Base-by-base conservation (phyloP, 768 basidiomycete genomes). In the Lentinus tigrinus region DNA sequence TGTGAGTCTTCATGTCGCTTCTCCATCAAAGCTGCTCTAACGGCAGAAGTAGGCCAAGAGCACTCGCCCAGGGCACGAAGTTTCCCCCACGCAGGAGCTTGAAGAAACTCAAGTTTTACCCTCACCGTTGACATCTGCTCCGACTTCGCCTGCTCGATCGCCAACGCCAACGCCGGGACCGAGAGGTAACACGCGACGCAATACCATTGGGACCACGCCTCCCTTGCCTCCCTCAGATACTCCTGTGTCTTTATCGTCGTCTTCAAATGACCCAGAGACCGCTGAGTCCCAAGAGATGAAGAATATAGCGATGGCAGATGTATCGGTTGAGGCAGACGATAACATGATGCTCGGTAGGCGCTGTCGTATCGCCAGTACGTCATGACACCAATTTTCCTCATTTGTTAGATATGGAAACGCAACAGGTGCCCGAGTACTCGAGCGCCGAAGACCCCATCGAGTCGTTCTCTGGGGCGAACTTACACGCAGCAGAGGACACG, bases 1-100 rank as follows among this genome's bases (percentile, higher is more conserved):
- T 58, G 88, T 88, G 60, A 63, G 78, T 47, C 13, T 17, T 14
- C n/a, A 39, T 24, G 40, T 31, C n/a, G 6, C 16, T 10, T 8
- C 39, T 40, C 44, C 16, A 14, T 8, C 5, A 5, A 13, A 11
- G 21, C 13, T 28, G 10, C 21, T 21, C 23, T 56, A 2, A 37
- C 13, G 3, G 16, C n/a, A 19, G 13, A 5, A 19, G 4, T 19
- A 62, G 61, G 43, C 56, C 7, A 46, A 51, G 16, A 16, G 31
- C 10, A 27, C 23, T 11, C 31, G 52, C 7, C 26, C 42, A 52
- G 58, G 62, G 42, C 67, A 62, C 19, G 67, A 72, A 23, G 62
- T 81, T n/a, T 79, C 81, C 47, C 77, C 81, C 64, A 85, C 85
- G 0, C 85, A 85, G 60, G 68, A 72, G 6, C 68, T 81, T n/a